Evolutionary conservation across 805 yeast species (phyloP), one percentile per base, ranked within the genome.

Genomic region (Starmerella davenportii): DNA sequence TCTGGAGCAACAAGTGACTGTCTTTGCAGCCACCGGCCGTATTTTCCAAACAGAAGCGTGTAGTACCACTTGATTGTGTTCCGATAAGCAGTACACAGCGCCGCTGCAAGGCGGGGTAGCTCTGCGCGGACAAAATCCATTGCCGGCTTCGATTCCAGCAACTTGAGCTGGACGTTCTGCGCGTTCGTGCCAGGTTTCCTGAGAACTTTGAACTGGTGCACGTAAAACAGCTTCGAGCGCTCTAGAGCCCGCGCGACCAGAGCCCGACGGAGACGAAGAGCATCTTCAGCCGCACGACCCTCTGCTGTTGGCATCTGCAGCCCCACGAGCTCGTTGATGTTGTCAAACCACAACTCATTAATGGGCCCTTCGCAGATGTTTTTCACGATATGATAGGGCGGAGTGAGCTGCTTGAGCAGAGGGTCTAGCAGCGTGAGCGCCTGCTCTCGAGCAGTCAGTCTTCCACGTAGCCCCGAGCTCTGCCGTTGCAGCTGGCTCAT

Each of bases 11-110:
- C 30, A 11, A 45, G 23, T 16, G 48, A 46, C 40, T 45, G 51
- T n/a, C 51, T 43, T 21, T 38, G 41, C 15, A 50, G 39, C 46
- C 45, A 45, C 21, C 52, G 40, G 18, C 49, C 47, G 30, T 51
- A 51, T 35, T 51, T 51, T 17, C 76, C 73, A 52, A 85, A 87
- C 48, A 79, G 70, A 40, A 77, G 69, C 41, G 68, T 65, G 55
- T 90, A 90, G 60, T 87, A 90, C 98, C 98, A 90, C 50, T 70
- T 65, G 80, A 90, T 85, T 2, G 96, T 87, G 51, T 74, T 74
- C 16, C 75, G 61, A 55, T 90, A 90, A 0, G 95, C 96, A 49
- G 69, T 69, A 39, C 74, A 67, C 30, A 90, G 64, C 51, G 81
- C 90, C 14, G 61, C 54, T 0, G 93, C 87, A 39, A 90, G 59